Evolutionary conservation across 108 stramenopile species (phyloP).

Genomic region (Fragilaria radians): DNA sequence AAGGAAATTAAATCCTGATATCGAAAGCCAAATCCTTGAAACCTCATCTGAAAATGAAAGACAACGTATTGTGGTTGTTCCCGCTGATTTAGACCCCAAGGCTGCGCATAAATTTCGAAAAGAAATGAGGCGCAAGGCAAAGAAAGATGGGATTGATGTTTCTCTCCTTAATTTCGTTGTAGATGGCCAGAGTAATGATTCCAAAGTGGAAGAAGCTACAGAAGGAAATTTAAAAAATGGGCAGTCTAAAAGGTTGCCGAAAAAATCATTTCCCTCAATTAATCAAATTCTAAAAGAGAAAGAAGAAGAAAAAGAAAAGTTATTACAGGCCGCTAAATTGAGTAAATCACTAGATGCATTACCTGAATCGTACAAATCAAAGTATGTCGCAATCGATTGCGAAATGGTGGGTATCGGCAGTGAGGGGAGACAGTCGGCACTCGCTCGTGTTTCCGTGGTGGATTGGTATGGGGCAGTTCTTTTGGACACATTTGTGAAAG

Average conservation of each 20-base stretch:
- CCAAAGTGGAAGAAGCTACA: slow-evolving; percentile 26
- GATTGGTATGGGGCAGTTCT: slow-evolving; percentile 71
- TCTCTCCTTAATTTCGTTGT: slow-evolving; percentile 41
- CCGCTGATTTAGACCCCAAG: slow-evolving; percentile 38
- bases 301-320: slow-evolving; percentile 35
- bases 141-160: no score
- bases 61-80: slow-evolving; percentile 32
- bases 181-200: slow-evolving; percentile 34
- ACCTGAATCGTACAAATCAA: slow-evolving; percentile 29
- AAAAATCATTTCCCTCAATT: slow-evolving; percentile 56
- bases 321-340: slow-evolving; percentile 21
- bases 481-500: slow-evolving; percentile 82
- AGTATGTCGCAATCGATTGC: slow-evolving; percentile 90
- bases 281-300: slow-evolving; percentile 60
- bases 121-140: slow-evolving; percentile 63
- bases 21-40: not conserved
- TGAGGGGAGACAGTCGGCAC: slow-evolving; percentile 66
- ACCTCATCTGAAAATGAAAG: no score
- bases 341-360: slow-evolving; percentile 30
- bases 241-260: slow-evolving; percentile 4
- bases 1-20: slow-evolving; percentile 12
- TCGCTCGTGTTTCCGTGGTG: slow-evolving; percentile 84
- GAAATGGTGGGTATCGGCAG: slow-evolving; percentile 97
- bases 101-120: slow-evolving; percentile 83
- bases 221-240: no score